phyloP scores from a whole-genome alignment of 2,329 filamentous ascomycete species.

The Arthroderma sp. region DNA sequence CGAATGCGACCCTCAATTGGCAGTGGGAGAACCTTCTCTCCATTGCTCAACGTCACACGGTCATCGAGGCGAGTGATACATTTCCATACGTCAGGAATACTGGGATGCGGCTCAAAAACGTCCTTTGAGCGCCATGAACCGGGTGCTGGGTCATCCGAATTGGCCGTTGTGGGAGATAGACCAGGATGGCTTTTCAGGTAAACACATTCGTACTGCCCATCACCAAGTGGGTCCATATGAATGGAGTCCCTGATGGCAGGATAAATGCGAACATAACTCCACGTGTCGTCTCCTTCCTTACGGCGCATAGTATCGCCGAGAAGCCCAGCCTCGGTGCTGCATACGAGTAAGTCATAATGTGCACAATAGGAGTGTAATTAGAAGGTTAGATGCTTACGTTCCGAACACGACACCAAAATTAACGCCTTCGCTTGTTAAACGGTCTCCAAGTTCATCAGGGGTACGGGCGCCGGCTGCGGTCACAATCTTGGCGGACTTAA shows the following conservation, averaged over 20 bases:
- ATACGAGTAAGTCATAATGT: too few species aligned
- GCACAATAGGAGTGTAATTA: too few species aligned
- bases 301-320: not conserved
- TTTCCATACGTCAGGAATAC: not conserved
- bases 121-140: not conserved
- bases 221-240: not conserved
- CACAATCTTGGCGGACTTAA: too few species aligned
- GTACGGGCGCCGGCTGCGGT: too few species aligned
- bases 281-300: too few species aligned
- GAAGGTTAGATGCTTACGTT: not conserved
- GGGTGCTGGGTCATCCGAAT: not conserved
- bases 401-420: not conserved
- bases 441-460: not conserved
- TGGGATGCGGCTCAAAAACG: not conserved
- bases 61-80: conserved; percentile 1
- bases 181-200: not conserved
- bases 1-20: not conserved
- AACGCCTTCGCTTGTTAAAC: not conserved
- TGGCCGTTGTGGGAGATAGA: not conserved
- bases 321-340: not conserved
- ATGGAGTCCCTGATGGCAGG: not conserved
- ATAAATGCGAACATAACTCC: not conserved
- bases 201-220: not conserved
- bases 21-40: conserved; percentile 1
- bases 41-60: not conserved